A percentile compares a stretch with the other conserved stretches of the same genome.
Conservation (phyloP, 2,329 filamentous ascomycete species). For the Epichloe typhina region DNA sequence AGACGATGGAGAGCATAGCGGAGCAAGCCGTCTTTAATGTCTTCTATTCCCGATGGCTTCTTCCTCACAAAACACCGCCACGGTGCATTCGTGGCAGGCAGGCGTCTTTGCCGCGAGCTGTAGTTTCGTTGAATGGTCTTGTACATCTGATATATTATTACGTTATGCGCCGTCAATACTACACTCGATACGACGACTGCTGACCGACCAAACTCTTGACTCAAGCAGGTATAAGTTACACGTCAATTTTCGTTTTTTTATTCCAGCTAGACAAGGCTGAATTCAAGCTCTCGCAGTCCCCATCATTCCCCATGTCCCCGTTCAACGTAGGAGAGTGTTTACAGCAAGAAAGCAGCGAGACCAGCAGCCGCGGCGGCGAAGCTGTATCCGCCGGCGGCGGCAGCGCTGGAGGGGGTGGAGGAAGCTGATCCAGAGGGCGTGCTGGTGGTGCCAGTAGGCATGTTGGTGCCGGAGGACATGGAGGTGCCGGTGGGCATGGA, state of each 20-base stretch:
- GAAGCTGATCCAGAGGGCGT: conserved; percentile 2
- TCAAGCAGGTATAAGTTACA: too few species aligned
- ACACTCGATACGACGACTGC: background rate
- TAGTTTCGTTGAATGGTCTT: background rate
- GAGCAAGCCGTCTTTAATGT: background rate
- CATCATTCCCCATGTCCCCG: too few species aligned
- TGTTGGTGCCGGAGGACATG: background rate
- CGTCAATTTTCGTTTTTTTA: too few species aligned
- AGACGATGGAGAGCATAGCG: conserved; percentile 6
- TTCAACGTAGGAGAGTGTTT: background rate
- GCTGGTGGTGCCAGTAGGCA: background rate
- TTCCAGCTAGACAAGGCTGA: too few species aligned
- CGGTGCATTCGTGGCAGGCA: too few species aligned
- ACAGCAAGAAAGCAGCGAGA: conserved; percentile 13
- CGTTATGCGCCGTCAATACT: background rate
- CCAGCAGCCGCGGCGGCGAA: conserved; percentile 15
- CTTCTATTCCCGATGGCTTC: background rate
- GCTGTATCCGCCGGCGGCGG: conserved; percentile 13
- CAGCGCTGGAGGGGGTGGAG: conserved; percentile 12
- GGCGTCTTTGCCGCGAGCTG: background rate
- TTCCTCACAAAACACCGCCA: too few species aligned
- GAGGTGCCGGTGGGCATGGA: background rate
- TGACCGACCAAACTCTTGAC: background rate
- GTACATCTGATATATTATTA: background rate
- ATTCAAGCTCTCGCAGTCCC: too few species aligned